Base-by-base conservation (phyloP, 805 yeast genomes). In the Saturnispora kantuleensis region DNA sequence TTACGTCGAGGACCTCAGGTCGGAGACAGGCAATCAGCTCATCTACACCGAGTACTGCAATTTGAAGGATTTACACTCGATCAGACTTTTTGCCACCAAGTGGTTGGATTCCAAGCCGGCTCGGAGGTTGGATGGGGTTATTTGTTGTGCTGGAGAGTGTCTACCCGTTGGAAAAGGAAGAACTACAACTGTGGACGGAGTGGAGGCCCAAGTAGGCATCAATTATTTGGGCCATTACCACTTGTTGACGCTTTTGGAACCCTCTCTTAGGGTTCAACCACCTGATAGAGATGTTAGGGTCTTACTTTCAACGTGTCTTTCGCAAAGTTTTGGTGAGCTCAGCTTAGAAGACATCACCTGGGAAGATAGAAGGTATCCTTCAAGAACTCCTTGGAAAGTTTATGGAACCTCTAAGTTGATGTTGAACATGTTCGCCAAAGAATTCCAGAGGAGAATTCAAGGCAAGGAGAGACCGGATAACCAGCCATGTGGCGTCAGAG, bases 41-140 rank as follows among this genome's bases (percentile, higher is more conserved):
- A 77, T 93, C 38, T 90, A 85, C 61, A 89, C 93, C n/a, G 99
- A 93, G 57, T 75, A 80, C 53, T 87, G 95, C 61, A 94, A 93
- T 59, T 68, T 93, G 46, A 67, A 76, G 13, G 79, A 85, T 44
- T 66, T 93, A 46, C 68, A 79, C 57, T 79, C 88, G 2, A 73
- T 93, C 10, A 73, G 99, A 54, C 79, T 79, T 57, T 93, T 93
- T 67, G 97, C 96, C 28, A 89, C 97, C 2, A 79, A 73, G 48
- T 93, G 97, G 97, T 70, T 93, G 47, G 95, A 93, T 60, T 88
- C 84, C 56, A 67, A 79, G 30, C 95, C 96, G 3, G 93, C 96
- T 10, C 72, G 99, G 55, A 65, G 99, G 45, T 68, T 93, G 38
- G 99, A 93, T 63, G 95, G 95, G 46, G 75, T 93, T 28, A 63